phyloP scores from a whole-genome alignment of 2,329 filamentous ascomycete genomes.

The Alternaria rosae region DNA sequence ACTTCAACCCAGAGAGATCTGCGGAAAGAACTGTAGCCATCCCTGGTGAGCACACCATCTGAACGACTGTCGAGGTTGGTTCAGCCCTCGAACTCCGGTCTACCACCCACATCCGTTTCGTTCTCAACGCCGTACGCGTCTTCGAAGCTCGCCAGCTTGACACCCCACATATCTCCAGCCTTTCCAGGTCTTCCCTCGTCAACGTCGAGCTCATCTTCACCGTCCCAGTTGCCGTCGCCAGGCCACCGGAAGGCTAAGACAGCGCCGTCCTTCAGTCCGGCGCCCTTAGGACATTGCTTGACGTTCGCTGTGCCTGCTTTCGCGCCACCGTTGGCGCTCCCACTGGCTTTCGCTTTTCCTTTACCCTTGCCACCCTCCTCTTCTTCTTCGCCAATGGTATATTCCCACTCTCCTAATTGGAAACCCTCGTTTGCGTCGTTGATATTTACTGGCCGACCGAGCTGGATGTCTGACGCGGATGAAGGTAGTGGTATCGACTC shows the following conservation, averaged over 20 bases:
- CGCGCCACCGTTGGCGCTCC: neutral
- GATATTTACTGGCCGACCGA: conserved; percentile 53
- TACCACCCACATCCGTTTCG: conserved; percentile 40
- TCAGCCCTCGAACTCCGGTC: conserved; percentile 42
- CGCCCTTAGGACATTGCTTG: conserved; percentile 46
- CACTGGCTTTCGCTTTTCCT: conserved; percentile 49
- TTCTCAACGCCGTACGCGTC: conserved; percentile 47
- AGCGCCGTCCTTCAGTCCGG: conserved; percentile 44
- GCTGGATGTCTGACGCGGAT: conserved; percentile 48
- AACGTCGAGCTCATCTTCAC: conserved; percentile 20
- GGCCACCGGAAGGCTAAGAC: conserved; percentile 49
- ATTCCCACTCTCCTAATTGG: conserved; percentile 46
- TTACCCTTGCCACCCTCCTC: conserved; percentile 48
- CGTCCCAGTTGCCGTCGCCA: conserved; percentile 35
- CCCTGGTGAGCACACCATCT: neutral
- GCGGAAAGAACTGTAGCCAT: too few species aligned
- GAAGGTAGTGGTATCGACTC: conserved; percentile 49
- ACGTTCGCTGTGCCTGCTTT: conserved; percentile 10
- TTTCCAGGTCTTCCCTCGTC: conserved; percentile 9
- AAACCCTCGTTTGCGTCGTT: conserved; percentile 53
- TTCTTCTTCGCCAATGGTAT: conserved; percentile 30
- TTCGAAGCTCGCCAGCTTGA: conserved; percentile 47
- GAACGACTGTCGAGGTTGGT: neutral
- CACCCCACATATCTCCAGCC: conserved; percentile 41
- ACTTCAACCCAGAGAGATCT: too few species aligned